A percentile compares a stretch with the other conserved stretches of the same genome.
Evolutionary conservation across 495 filamentous ascomycete genomes (phyloP).

Genomic region (Chaetomidium leptoderma): DNA sequence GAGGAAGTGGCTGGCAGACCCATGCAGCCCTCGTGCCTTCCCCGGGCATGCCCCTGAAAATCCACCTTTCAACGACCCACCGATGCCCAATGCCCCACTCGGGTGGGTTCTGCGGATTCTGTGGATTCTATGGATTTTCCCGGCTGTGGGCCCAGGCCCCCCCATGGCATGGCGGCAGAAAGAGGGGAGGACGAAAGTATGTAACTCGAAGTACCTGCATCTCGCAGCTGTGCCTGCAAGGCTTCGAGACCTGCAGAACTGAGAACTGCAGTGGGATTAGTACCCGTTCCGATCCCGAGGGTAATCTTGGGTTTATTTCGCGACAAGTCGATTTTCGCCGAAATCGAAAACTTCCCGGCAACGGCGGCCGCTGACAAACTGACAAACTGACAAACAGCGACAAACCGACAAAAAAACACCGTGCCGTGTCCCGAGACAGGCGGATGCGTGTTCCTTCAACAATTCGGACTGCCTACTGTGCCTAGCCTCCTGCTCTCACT

Average conservation of each 20-base stretch:
- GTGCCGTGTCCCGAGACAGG: slow-evolving; percentile 11
- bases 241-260: neutral
- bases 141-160: neutral
- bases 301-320: too few species aligned
- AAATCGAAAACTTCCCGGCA: slow-evolving; percentile 3
- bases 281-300: too few species aligned
- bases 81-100: slow-evolving; percentile 7
- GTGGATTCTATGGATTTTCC: too few species aligned
- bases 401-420: too few species aligned
- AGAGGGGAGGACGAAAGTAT: neutral
- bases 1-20: slow-evolving; percentile 13
- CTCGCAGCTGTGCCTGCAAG: neutral
- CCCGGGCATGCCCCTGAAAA: slow-evolving; percentile 17
- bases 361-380: neutral
- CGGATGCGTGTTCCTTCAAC: neutral
- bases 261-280: too few species aligned
- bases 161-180: neutral
- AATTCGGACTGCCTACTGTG: neutral
- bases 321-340: neutral
- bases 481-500: neutral
- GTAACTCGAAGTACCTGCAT: neutral
- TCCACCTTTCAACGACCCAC: slow-evolving; percentile 12
- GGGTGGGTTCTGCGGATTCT: neutral
- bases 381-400: too few species aligned
- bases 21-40: slow-evolving; percentile 20